Evolutionary conservation across 257 asterid genomes (phyloP).

Genomic region (Solanum ossicruentum): DNA sequence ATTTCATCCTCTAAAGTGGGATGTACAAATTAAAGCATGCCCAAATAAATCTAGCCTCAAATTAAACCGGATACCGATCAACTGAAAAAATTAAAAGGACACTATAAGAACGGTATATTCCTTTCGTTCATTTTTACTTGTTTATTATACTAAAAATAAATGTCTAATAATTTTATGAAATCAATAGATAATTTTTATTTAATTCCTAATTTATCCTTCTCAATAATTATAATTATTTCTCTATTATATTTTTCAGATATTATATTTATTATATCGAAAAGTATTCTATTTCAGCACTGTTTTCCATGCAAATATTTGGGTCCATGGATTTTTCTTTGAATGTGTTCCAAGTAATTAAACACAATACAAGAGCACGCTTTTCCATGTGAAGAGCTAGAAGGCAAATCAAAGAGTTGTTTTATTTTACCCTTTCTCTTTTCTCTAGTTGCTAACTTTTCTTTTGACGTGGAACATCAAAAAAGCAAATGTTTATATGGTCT

Average conservation of each 20-base stretch:
- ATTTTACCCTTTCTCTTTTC: not conserved
- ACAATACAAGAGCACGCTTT: constrained; percentile 52
- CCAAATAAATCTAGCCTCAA: not conserved
- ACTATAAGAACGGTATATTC: not conserved
- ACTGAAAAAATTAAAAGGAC: not conserved
- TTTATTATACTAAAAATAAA: too few relatives aligned
- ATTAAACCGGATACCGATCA: rapidly evolving
- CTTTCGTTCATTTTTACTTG: too few relatives aligned
- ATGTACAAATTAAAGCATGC: not conserved
- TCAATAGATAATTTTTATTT: too few relatives aligned
- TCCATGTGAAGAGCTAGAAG: constrained; percentile 29
- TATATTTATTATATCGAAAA: too few relatives aligned
- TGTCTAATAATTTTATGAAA: too few relatives aligned
- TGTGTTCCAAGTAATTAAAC: constrained; percentile 4
- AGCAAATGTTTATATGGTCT: constrained; percentile 24
- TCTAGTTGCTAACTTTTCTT: constrained; percentile 4
- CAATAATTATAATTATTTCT: too few relatives aligned
- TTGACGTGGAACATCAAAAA: constrained; percentile 68
- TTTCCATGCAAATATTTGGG: constrained; percentile 32
- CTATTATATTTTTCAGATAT: too few relatives aligned
- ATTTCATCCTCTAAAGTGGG: not conserved
- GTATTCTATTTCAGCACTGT: constrained; percentile 17
- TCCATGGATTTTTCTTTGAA: constrained; percentile 5
- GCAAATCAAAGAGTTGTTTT: constrained; percentile 1
- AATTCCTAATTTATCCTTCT: too few relatives aligned